Evolutionary conservation across 306 rosid species (phyloP).

Genomic region (Ziziphus jujuba): DNA sequence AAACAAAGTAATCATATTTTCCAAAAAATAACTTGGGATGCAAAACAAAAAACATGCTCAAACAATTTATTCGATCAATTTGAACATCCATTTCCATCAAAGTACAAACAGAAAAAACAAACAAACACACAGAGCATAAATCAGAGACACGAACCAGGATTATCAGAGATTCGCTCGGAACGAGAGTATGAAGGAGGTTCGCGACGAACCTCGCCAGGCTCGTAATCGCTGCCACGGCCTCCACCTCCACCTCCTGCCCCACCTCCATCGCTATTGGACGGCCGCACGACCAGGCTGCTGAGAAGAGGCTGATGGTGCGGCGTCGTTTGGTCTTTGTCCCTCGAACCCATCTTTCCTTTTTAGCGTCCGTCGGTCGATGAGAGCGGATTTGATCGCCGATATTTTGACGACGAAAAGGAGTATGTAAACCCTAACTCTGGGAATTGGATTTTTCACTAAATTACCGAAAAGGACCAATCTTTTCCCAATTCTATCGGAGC

Average conservation of each 20-base stretch:
- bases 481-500: not conserved
- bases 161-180: conserved; percentile 41
- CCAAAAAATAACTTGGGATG: not conserved
- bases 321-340: conserved; percentile 46
- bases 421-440: conserved; percentile 31
- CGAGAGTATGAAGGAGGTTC: conserved; percentile 51
- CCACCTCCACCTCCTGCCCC: conserved; percentile 33
- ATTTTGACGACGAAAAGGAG: conserved; percentile 7
- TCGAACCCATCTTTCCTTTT: conserved; percentile 36
- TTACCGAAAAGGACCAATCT: conserved; percentile 17
- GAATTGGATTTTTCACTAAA: not conserved
- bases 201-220: conserved; percentile 53
- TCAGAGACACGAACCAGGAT: conserved; percentile 40
- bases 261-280: conserved; percentile 47
- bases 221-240: conserved; percentile 48
- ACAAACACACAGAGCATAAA: not conserved
- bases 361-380: not conserved
- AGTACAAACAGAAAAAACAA: not conserved
- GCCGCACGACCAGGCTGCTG: conserved; percentile 61
- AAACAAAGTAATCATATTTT: not conserved
- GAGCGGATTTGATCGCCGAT: conserved; percentile 17
- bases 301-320: conserved; percentile 52
- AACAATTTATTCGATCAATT: not conserved
- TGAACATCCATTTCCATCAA: conserved; percentile 5
- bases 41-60: not conserved